Evolutionary conservation across 352 stramenopile genomes (phyloP), one percentile per base, ranked within the genome.

Genomic region (Phytophthora constricta): DNA sequence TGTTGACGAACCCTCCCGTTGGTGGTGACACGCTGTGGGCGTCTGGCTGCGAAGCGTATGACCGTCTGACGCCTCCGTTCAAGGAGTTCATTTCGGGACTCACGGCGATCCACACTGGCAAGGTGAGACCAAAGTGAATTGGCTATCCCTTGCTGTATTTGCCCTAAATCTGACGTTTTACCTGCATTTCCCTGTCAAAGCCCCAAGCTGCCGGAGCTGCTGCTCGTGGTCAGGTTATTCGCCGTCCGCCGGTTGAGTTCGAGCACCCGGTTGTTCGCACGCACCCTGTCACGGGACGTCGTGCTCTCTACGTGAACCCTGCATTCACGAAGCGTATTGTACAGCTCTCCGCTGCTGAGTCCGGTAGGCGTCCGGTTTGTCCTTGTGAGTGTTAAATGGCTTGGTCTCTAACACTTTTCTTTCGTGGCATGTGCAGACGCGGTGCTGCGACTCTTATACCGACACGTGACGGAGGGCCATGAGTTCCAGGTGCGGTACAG

Each of bases 11-110:
- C 23, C 73, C 73, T 14, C 52, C 51, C 2, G 63, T 65, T 19
- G 74, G 74, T 26, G 74, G 61, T 10, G 74, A 79, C 54, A 81
- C 74, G 41, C 51, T 81, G 5, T 81, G 70, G 70, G 53, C 67
- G 9, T 77, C 70, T 2, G 55, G 47, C 23, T 76, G 74, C 53
- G 71, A 81, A 26, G 74, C 74, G 3, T 81, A 79, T 60, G 65
- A 81, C 11, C 70, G 70, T 19, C 54, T 81, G 5, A 72, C 74
- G 25, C 65, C 65, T 26, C 56, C 51, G 19, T 67, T 81, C 31
- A 52, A 77, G 39, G 62, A 62, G 43, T 66, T 78, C 28, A 26
- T 81, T 7, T 61, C 75, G 23, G 62, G 66, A 2, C 55, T 81
- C 25, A 75, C 62, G 5, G 74, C 74, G n/a, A 71, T 79, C 39